Evolutionary conservation across 2,329 filamentous ascomycete species (phyloP).

Genomic region (Apiospora phragmitis): DNA sequence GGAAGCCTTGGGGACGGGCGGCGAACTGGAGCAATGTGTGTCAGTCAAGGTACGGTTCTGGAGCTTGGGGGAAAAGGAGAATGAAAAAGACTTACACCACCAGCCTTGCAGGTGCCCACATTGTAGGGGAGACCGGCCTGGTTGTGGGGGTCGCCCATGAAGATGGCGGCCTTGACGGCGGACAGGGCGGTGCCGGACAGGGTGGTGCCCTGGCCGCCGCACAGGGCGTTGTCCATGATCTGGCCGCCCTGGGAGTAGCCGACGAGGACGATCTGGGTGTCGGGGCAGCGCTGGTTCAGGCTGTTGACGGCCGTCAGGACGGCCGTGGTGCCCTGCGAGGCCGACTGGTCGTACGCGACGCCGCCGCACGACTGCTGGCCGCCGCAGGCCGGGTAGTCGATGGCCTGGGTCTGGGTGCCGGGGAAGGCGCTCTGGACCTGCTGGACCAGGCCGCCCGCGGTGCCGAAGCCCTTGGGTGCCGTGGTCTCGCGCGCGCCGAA

Average conservation of each 20-base stretch:
- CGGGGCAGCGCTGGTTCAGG: conserved; percentile 56
- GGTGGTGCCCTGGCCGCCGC: conserved; percentile 53
- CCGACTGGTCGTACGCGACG: conserved; percentile 56
- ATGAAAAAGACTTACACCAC: conserved; percentile 52
- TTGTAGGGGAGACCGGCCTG: conserved; percentile 56
- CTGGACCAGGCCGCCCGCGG: conserved; percentile 45
- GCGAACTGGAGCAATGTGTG: conserved; percentile 49
- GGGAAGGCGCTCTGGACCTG: conserved; percentile 43
- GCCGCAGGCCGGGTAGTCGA: conserved; percentile 58
- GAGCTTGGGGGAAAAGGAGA: not conserved
- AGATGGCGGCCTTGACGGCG: conserved; percentile 60
- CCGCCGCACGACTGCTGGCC: conserved; percentile 57
- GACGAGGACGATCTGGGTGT: conserved; percentile 58
- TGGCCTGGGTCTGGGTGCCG: conserved; percentile 47
- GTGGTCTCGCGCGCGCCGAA: conserved; percentile 55
- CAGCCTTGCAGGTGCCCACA: conserved; percentile 59
- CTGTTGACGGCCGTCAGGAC: conserved; percentile 57
- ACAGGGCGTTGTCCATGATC: conserved; percentile 63
- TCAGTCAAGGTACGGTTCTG: not conserved
- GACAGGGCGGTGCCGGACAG: conserved; percentile 47
- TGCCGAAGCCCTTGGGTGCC: conserved; percentile 45
- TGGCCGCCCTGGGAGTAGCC: conserved; percentile 66
- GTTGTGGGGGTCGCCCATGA: conserved; percentile 63
- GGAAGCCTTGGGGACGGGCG: conserved; percentile 57
- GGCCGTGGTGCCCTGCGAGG: conserved; percentile 52